Evolutionary conservation across 345 rosid genomes (phyloP).

Genomic region (Sisymbrium irio): DNA sequence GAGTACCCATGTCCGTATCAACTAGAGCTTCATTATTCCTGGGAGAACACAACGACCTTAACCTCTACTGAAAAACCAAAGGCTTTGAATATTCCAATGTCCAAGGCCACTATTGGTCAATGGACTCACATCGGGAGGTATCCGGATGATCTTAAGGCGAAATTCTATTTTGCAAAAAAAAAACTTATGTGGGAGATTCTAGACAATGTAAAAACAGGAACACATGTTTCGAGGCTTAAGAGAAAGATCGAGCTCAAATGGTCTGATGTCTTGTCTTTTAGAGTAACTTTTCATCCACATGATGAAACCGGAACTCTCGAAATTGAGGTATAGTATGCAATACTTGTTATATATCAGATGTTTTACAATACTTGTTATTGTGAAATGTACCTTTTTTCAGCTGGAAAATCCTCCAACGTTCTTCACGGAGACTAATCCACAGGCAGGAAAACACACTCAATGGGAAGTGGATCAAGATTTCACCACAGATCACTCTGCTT

Average conservation of each 20-base stretch:
- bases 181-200: slow-evolving; percentile 69
- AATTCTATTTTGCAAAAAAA: slow-evolving; percentile 54
- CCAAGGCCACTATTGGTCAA: slow-evolving; percentile 4
- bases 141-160: slow-evolving; percentile 48
- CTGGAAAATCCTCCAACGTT: slow-evolving; percentile 38
- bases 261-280: slow-evolving; percentile 36
- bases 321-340: slow-evolving; percentile 38
- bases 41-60: not conserved
- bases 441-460: slow-evolving; percentile 44
- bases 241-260: slow-evolving; percentile 44
- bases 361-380: not conserved
- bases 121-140: not conserved
- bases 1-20: no score
- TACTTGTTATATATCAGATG: not conserved
- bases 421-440: slow-evolving; percentile 39
- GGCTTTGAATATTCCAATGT: slow-evolving; percentile 3
- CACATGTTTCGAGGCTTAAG: slow-evolving; percentile 20
- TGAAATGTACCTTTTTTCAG: slow-evolving; percentile 29
- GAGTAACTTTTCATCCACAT: not conserved
- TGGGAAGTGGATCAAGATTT: slow-evolving; percentile 46
- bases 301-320: slow-evolving; percentile 28
- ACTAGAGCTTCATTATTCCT: not conserved
- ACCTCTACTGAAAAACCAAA: not conserved
- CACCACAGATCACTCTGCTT: slow-evolving; percentile 40
- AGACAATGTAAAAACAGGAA: not conserved